phyloP scores from a whole-genome alignment of 2,329 filamentous ascomycete species.

The Periconia digitata region DNA sequence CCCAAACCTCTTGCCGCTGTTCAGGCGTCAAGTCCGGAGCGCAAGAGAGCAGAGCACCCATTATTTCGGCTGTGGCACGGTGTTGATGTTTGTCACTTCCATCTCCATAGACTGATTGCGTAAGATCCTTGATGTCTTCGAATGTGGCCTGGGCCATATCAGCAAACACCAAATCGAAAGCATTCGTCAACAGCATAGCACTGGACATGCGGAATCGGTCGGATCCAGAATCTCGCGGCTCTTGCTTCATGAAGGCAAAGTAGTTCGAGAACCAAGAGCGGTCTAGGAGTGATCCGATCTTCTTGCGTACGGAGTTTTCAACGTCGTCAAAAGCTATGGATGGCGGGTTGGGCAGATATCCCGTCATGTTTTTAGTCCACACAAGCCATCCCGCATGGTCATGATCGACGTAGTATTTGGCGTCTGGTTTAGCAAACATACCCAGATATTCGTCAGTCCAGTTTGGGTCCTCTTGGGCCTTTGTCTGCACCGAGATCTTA shows the following conservation, averaged over 20 bases:
- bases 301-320: slow-evolving; percentile 71
- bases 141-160: slow-evolving; percentile 77
- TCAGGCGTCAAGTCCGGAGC: slow-evolving; percentile 76
- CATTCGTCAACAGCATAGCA: slow-evolving; percentile 82
- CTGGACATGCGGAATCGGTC: slow-evolving; percentile 91
- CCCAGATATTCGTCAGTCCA: slow-evolving; percentile 81
- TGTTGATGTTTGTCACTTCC: slow-evolving; percentile 98
- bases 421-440: slow-evolving; percentile 73
- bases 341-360: slow-evolving; percentile 70
- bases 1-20: slow-evolving; percentile 77
- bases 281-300: slow-evolving; percentile 79
- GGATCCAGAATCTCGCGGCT: slow-evolving; percentile 77
- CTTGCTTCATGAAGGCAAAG: slow-evolving; percentile 94
- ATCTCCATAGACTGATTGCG: slow-evolving; percentile 78
- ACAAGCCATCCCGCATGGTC: slow-evolving; percentile 96
- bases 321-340: slow-evolving; percentile 78
- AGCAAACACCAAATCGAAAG: slow-evolving; percentile 86
- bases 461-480: slow-evolving; percentile 66
- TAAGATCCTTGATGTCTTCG: slow-evolving; percentile 83
- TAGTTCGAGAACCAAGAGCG: slow-evolving; percentile 83
- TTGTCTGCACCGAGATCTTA: slow-evolving; percentile 72
- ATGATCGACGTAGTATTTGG: slow-evolving; percentile 86
- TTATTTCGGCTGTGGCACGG: slow-evolving; percentile 89
- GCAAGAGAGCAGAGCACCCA: slow-evolving; percentile 80
- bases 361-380: slow-evolving; percentile 86